Base-by-base conservation (phyloP, 345 rosid genomes). In the Streptanthus diversifolius region DNA sequence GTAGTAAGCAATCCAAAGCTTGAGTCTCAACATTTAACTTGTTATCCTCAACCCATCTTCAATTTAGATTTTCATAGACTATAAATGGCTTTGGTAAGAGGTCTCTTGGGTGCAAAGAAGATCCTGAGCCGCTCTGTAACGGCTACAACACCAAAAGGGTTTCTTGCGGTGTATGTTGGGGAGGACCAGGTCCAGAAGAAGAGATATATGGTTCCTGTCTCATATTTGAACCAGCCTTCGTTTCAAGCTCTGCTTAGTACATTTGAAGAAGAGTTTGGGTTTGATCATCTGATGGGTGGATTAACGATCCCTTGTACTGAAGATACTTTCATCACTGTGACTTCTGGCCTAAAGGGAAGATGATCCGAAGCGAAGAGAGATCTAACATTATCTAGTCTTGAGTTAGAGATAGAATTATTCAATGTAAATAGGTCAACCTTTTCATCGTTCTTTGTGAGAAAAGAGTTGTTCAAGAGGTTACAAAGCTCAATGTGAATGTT, bases 241-340 rank as follows among this genome's bases (percentile, higher is more conserved):
- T 86, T 89, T 47, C 87, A 77, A 48, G 80, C 67, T 39, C 66
- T 84, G 62, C 76, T 84, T 8, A 41, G 76, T 14, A 78, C 61
- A 64, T 76, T 82, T 0, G 88, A 82, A 35, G 86, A 88, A 71
- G 87, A 84, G 61, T 81, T 79, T 13, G 84, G 87, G 0, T 79
- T 76, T 2, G 64, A 82, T 51, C 87, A 83, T 80, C 85, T 84
- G 2, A 85, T 56, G 72, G 86, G 87, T 0, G 86, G 84, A 25
- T 63, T 86, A 24, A 86, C 77, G 5, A 77, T 88, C 57, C 91
- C 83, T 6, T 83, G 84, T 76, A 55, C 68, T 9, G 82, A 83
- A 74, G 82, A 84, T 10, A 51, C 62, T 0, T 87, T 85, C 78
- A 4, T 77, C 25, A 40, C 41, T 15, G 57, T 83, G 35, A 82